Evolutionary conservation across 192 early-diverging fungal genomes (phyloP).

Genomic region (Rhizophagus clarus): DNA sequence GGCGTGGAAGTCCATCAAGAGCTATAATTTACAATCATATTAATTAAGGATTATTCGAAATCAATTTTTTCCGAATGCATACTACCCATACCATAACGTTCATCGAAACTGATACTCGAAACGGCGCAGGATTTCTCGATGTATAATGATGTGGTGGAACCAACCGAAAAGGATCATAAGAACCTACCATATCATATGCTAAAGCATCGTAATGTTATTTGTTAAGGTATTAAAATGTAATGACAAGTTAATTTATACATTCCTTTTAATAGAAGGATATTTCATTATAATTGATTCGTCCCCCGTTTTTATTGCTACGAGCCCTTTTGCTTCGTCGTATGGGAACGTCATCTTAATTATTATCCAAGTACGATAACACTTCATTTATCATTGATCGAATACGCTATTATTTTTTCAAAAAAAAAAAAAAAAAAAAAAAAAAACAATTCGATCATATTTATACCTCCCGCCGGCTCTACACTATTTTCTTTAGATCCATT

Average conservation of each 20-base stretch:
- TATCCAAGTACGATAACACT: constrained; percentile 1
- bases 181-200: constrained; percentile 7
- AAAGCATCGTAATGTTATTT: constrained; percentile 19
- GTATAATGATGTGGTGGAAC: constrained; percentile 50
- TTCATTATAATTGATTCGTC: constrained; percentile 31
- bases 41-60: not conserved
- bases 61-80: not conserved
- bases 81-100: constrained; percentile 54
- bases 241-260: not conserved
- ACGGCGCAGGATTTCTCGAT: constrained; percentile 51
- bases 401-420: constrained; percentile 1
- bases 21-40: constrained; percentile 41
- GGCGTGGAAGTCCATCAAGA: constrained; percentile 91
- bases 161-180: constrained; percentile 60
- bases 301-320: not conserved
- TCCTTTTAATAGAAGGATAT: constrained; percentile 27
- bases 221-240: not conserved
- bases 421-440: not conserved
- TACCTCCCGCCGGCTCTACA: not conserved
- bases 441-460: not conserved
- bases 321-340: constrained; percentile 18
- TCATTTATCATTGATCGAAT: constrained; percentile 6
- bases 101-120: constrained; percentile 50
- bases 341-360: not conserved
- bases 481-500: not conserved